phyloP scores from a whole-genome alignment of 345 rosid species.

The Populus euphratica region DNA sequence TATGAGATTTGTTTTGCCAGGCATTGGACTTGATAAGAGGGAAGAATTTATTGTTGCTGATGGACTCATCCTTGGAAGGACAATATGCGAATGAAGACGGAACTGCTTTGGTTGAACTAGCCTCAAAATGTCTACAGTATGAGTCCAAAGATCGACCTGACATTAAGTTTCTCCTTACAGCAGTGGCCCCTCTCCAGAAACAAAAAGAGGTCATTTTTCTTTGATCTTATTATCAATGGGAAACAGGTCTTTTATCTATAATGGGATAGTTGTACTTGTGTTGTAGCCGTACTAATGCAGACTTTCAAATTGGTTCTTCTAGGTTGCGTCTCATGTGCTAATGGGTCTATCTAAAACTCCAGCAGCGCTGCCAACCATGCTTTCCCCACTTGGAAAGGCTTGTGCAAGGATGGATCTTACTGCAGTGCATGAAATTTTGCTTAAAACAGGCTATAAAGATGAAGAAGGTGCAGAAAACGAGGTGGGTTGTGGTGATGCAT shows the following conservation, averaged over 20 bases:
- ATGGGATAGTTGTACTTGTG: constrained; percentile 1
- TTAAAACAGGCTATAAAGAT: constrained; percentile 78
- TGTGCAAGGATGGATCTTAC: constrained; percentile 77
- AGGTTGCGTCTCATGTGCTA: constrained; percentile 63
- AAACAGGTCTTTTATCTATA: background rate
- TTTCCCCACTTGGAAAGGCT: constrained; percentile 67
- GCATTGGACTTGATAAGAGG: constrained; percentile 69
- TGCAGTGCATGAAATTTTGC: constrained; percentile 70
- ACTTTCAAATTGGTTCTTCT: constrained; percentile 9
- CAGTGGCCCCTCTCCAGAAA: constrained; percentile 61
- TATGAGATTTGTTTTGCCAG: constrained; percentile 23
- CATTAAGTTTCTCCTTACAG: constrained; percentile 49
- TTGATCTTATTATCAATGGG: background rate
- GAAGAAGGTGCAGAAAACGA: constrained; percentile 86
- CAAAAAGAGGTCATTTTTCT: constrained; percentile 50
- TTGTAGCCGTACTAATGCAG: constrained; percentile 3
- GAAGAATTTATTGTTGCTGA: constrained; percentile 47
- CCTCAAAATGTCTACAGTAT: constrained; percentile 69
- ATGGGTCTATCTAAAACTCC: constrained; percentile 59
- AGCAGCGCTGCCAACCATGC: constrained; percentile 49
- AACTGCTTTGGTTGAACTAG: constrained; percentile 49
- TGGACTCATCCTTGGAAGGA: constrained; percentile 75
- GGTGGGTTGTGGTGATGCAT: constrained; percentile 34
- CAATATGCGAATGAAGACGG: constrained; percentile 68
- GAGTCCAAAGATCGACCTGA: constrained; percentile 73